Evolutionary conservation across 495 filamentous ascomycete genomes (phyloP), one percentile per base, ranked within the genome.

Genomic region (Aspergillus ostianus): DNA sequence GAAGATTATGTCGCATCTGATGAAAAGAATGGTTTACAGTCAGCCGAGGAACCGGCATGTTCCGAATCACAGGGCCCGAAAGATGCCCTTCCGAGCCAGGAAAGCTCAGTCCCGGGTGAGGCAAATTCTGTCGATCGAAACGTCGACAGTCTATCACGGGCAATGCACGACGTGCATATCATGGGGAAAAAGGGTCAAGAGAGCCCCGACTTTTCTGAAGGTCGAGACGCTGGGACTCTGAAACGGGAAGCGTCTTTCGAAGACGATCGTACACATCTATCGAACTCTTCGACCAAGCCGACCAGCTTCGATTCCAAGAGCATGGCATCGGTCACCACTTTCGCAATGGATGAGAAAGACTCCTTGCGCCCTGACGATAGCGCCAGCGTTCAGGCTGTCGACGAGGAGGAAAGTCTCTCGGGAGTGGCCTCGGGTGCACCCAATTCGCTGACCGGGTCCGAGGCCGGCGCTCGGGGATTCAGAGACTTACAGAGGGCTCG

Each of bases 301-400:
- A 87, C 90, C 48, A 97, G 91, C 66, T 79, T 95, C 18, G 92
- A 96, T 68, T 91, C 89, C 27, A 96, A 96, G 73, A 96, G 92
- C 71, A 89, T 93, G 65, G 88, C 90, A 13, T 97, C 93, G 19
- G 91, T 88, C 18, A 93, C 89, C 2, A 96, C 92, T 3, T 96
- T 94, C 73, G 92, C 90, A 17, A 77, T 96, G 71, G 93, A 97
- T 68, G 93, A 97, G 72, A 97, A 96, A 68, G 92, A 96, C 64
- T 96, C 93, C 12, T 78, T 96, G 29, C 88, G 91, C 3, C 93
- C 92, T 4, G 93, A 96, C 75, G 93, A 97, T 63, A 96, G 93
- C 69, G 93, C 93, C 18, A 96, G 92, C 67, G 86, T 93, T 19
- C 91, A 93, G 73, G 92, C 91, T 30, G 85, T 86, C 12, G 92